Evolutionary conservation across 495 filamentous ascomycete genomes (phyloP), one percentile per base, ranked within the genome.

Genomic region (Sabuloglossum arenarium): DNA sequence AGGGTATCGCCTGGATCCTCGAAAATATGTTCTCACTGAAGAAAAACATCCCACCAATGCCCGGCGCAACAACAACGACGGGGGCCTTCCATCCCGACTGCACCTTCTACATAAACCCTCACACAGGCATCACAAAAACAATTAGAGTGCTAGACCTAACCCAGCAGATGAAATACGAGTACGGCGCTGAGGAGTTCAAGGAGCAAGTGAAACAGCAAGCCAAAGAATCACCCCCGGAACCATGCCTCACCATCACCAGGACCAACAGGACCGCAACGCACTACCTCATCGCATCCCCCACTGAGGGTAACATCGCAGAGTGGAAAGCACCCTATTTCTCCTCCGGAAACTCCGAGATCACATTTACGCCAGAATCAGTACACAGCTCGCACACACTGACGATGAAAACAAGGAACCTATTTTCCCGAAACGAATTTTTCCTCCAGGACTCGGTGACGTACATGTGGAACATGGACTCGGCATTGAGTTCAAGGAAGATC

Each of bases 121-220:
- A 63, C 56, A 39, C 49, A 34, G 32, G 55, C 45, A 43, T 63
- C 49, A 54, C 61, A 14, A 54, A 52, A 30, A 29, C 27, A 10
- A 63, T 63, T 56, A 39, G 37, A 19, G 56, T 63, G 8, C 59
- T 60, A 19, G 56, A 63, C 25, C 59, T 63, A n/a, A 60, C 61
- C 1, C 39, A 27, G 12, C 30, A 53, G 39, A 45, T 60, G 11
- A 10, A 25, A 0, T 34, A 43, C 16, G 56, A 56, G 1, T 63
- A 58, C 45, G 51, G 56, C 0, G 59, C 56, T 28, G 31, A 59
- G 12, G 10, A 3, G 1, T 43, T 43, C 19, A 1, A 16, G 3
- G 11, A 16, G 3, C 39, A 43, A 16, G 39, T n/a, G 3, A 43
- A 43, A 43, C 16, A 19, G 3, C 5, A 21, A 4, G 39, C 39